Percentiles rank a stretch among this genome's conserved stretches.
Conservation (phyloP, 2,329 filamentous ascomycete genomes). For the Pseudogymnoascus sp. region DNA sequence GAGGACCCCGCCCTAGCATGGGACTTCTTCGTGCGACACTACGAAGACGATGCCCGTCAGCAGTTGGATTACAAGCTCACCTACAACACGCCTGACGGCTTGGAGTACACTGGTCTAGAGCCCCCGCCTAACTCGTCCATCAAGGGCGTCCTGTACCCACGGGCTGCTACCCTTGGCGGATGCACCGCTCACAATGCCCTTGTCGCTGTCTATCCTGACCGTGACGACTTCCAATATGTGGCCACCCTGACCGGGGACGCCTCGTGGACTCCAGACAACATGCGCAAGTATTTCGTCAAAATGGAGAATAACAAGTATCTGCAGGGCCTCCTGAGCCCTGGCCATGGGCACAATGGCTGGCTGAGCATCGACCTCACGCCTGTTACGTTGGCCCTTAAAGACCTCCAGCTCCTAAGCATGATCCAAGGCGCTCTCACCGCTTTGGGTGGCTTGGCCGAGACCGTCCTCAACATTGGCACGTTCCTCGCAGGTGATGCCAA, state of each 20-base stretch:
- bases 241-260: constrained; percentile 20
- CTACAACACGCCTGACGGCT: constrained; percentile 31
- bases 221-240: constrained; percentile 22
- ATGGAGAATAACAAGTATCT: constrained; percentile 16
- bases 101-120: constrained; percentile 21
- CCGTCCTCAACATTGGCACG: constrained; percentile 11
- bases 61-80: constrained; percentile 18
- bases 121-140: constrained; percentile 21
- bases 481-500: constrained; percentile 22
- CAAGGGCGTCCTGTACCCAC: constrained; percentile 26
- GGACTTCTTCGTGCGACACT: constrained; percentile 25
- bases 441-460: constrained; percentile 12
- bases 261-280: constrained; percentile 21
- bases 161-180: constrained; percentile 27
- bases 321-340: background rate
- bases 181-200: constrained; percentile 24
- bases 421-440: constrained; percentile 14
- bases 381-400: constrained; percentile 10
- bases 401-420: constrained; percentile 14
- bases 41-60: constrained; percentile 10
- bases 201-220: constrained; percentile 18
- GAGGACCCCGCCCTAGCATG: constrained; percentile 28
- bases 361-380: constrained; percentile 22
- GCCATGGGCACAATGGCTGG: constrained; percentile 25
- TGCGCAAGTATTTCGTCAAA: constrained; percentile 20